These are phyloP conservation scores for Hanseniaspora uvarum DNA, from an alignment of 1,139 yeast genomes.

Conservation along the genomic window DNA sequence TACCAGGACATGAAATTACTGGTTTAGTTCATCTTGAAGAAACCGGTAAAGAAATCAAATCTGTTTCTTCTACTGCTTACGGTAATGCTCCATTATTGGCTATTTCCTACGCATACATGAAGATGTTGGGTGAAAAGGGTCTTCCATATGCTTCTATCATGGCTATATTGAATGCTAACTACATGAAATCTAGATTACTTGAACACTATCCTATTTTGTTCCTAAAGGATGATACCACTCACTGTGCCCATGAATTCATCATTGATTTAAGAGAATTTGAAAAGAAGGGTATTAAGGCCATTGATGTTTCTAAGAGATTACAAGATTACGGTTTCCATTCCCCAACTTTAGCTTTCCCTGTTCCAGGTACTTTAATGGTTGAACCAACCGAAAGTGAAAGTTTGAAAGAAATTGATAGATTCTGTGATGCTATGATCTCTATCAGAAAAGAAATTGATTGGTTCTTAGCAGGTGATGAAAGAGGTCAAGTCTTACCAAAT, in stretches of 20 bases:
- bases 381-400: constrained; percentile 97
- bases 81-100: constrained; percentile 93
- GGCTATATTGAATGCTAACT: constrained; percentile 91
- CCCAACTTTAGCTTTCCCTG: constrained; percentile 98
- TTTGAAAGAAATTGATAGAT: constrained; percentile 76
- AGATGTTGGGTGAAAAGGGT: constrained; percentile 79
- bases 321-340: constrained; percentile 99
- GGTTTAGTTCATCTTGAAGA: constrained; percentile 32
- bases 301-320: constrained; percentile 89
- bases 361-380: constrained; percentile 91
- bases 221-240: constrained; percentile 48
- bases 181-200: constrained; percentile 72
- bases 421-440: constrained; percentile 74
- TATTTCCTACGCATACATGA: constrained; percentile 87
- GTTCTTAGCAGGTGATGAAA: constrained; percentile 54
- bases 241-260: constrained; percentile 95
- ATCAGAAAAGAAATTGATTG: constrained; percentile 75
- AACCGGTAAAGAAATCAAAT: constrained; percentile 47
- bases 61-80: constrained; percentile 89
- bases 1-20: constrained; percentile 67
- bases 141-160: constrained; percentile 75
- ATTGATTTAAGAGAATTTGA: constrained; percentile 83
- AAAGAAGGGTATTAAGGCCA: constrained; percentile 75
- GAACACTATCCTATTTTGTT: constrained; percentile 68
- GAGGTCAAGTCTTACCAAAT: constrained; percentile 68